Evolutionary conservation across 257 asterid genomes (phyloP).

Genomic region (Solanum pinnatisectum): DNA sequence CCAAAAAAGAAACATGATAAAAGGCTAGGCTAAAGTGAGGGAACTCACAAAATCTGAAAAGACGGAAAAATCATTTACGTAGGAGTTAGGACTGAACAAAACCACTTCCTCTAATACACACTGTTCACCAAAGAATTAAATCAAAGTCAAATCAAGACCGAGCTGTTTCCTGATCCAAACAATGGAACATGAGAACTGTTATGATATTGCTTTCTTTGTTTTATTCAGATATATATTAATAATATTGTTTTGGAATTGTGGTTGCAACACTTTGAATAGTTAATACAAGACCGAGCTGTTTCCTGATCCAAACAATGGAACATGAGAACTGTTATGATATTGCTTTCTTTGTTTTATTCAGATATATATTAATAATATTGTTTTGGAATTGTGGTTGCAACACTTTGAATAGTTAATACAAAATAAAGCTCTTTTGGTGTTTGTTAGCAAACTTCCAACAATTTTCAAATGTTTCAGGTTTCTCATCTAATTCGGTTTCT

Average conservation of each 20-base stretch:
- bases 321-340: not conserved
- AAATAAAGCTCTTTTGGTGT: not conserved
- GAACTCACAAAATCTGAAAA: not conserved
- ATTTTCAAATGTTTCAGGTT: conserved; percentile 36
- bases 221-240: not conserved
- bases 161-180: not conserved
- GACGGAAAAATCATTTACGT: not conserved
- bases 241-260: not conserved
- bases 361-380: not conserved
- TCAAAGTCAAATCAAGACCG: not conserved
- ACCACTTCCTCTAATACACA: not conserved
- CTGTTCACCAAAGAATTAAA: not conserved
- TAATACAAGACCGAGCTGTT: not conserved
- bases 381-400: not conserved
- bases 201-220: not conserved
- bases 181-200: not conserved
- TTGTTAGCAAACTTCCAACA: not conserved
- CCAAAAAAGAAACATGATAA: not conserved
- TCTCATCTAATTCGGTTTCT: conserved; percentile 40
- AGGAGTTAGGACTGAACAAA: not conserved
- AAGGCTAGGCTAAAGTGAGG: not conserved
- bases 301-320: not conserved
- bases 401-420: not conserved
- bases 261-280: not conserved
- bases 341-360: not conserved